phyloP scores from a whole-genome alignment of 768 basidiomycete species.

The Tricholoma bakamatsutake region DNA sequence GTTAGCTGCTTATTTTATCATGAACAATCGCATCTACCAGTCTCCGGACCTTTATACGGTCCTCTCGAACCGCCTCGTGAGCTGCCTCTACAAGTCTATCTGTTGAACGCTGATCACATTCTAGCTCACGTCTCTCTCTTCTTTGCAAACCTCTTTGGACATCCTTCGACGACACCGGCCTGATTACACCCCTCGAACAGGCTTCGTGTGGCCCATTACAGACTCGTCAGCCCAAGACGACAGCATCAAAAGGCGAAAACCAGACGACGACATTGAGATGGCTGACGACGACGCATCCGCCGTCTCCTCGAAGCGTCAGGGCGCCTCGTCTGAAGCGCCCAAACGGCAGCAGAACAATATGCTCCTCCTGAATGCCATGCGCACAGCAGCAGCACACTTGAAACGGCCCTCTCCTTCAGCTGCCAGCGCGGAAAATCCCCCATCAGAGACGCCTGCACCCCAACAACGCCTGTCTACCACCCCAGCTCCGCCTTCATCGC shows the following conservation, averaged over 20 bases:
- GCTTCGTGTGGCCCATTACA: slow-evolving; percentile 80
- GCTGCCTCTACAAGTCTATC: slow-evolving; percentile 14
- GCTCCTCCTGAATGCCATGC: slow-evolving; percentile 74
- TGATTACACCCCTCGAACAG: slow-evolving; percentile 77
- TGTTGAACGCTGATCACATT: not conserved
- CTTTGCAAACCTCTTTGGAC: slow-evolving; percentile 73
- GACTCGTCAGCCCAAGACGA: slow-evolving; percentile 44
- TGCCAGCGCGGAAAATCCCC: slow-evolving; percentile 23
- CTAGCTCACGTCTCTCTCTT: slow-evolving; percentile 64
- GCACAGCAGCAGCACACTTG: slow-evolving; percentile 68
- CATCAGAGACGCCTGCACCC: slow-evolving; percentile 26
- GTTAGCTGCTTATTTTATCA: slow-evolving; percentile 79
- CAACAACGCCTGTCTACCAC: slow-evolving; percentile 33
- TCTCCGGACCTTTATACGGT: slow-evolving; percentile 82
- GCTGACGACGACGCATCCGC: slow-evolving; percentile 12
- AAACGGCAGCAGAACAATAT: slow-evolving; percentile 64
- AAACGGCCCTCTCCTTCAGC: slow-evolving; percentile 42
- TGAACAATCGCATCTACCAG: slow-evolving; percentile 87
- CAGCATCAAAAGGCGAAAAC: slow-evolving; percentile 32
- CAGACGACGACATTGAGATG: slow-evolving; percentile 20
- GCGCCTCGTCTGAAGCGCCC: slow-evolving; percentile 20
- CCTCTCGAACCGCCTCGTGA: slow-evolving; percentile 77
- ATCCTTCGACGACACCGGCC: slow-evolving; percentile 69
- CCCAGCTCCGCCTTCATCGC: slow-evolving; percentile 31
- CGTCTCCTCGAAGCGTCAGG: slow-evolving; percentile 20